Conservation (phyloP, 345 rosid genomes). For the Sisymbrium altissimum region DNA sequence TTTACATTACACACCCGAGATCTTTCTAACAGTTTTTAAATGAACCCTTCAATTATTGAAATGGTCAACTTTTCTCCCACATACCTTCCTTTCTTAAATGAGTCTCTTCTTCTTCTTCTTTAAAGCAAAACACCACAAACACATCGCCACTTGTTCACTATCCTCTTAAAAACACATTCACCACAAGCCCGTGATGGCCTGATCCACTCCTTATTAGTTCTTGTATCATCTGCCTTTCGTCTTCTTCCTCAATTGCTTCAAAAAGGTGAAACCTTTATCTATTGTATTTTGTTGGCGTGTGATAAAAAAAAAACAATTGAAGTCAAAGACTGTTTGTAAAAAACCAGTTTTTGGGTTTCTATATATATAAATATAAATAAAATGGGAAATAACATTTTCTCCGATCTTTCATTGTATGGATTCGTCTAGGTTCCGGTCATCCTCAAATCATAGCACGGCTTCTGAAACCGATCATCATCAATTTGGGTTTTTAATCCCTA, state of each 20-base stretch:
- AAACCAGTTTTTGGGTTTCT: not conserved
- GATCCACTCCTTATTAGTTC: constrained; percentile 15
- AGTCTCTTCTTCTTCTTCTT: not conserved
- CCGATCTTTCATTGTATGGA: constrained; percentile 28
- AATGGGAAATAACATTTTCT: constrained; percentile 10
- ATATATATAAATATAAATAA: not conserved
- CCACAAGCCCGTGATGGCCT: constrained; percentile 16
- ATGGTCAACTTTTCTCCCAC: not conserved
- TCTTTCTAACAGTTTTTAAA: not conserved
- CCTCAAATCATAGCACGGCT: not conserved
- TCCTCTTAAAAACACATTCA: constrained; percentile 12
- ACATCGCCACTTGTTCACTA: constrained; percentile 32
- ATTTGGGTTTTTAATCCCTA: constrained; percentile 23
- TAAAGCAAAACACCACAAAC: constrained; percentile 19
- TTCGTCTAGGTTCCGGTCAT: constrained; percentile 24
- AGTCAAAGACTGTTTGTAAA: constrained; percentile 18
- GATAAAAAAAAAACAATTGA: not conserved
- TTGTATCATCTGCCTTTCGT: constrained; percentile 3
- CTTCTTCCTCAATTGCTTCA: not conserved
- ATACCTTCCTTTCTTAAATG: not conserved
- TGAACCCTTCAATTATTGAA: constrained; percentile 1
- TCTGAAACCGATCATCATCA: constrained; percentile 21
- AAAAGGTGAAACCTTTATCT: constrained; percentile 20
- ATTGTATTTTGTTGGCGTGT: not conserved
- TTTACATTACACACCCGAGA: not conserved